Percentiles rank a stretch among this genome's conserved stretches.
Evolutionary conservation across 1,139 yeast genomes (phyloP).

Genomic region (Pichia sp.): DNA sequence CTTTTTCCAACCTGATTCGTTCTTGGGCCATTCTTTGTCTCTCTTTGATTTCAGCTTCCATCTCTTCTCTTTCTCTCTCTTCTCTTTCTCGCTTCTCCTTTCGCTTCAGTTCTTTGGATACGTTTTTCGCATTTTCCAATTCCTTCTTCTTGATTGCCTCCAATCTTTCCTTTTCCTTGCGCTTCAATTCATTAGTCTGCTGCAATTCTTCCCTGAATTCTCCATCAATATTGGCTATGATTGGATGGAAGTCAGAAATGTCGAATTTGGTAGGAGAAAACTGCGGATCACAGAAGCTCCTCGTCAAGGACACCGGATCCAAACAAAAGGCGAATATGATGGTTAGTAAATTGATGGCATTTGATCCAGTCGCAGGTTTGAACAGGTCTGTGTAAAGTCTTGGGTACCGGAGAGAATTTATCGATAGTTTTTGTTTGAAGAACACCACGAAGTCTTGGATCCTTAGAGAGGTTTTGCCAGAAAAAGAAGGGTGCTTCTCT

Average conservation of each 20-base stretch:
- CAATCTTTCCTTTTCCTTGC: neutral
- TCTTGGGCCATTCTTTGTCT: neutral
- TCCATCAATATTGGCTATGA: constrained; percentile 21
- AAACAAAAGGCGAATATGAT: constrained; percentile 30
- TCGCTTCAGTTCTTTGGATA: neutral
- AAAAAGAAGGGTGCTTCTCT: constrained; percentile 17
- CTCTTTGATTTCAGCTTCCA: neutral
- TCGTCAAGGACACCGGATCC: constrained; percentile 18
- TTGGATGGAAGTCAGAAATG: constrained; percentile 25
- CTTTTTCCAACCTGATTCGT: neutral
- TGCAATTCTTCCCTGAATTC: constrained; percentile 5
- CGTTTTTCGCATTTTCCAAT: neutral
- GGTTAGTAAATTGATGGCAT: constrained; percentile 30
- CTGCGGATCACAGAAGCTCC: constrained; percentile 23
- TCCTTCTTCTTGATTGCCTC: neutral
- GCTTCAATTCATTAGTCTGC: neutral
- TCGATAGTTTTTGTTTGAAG: constrained; percentile 26
- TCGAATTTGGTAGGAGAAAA: constrained; percentile 25
- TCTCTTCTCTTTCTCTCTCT: neutral
- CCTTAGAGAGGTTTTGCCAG: constrained; percentile 21
- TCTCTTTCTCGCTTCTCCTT: neutral
- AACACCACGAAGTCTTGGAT: constrained; percentile 25
- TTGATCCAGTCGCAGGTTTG: constrained; percentile 25
- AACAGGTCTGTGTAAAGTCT: constrained; percentile 22
- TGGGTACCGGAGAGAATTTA: constrained; percentile 26